A percentile compares a stretch with the other conserved stretches of the same genome.
These are phyloP conservation scores for Daedaleopsis sinensis DNA, from an alignment of 768 basidiomycete species.

Conservation along the genomic window DNA sequence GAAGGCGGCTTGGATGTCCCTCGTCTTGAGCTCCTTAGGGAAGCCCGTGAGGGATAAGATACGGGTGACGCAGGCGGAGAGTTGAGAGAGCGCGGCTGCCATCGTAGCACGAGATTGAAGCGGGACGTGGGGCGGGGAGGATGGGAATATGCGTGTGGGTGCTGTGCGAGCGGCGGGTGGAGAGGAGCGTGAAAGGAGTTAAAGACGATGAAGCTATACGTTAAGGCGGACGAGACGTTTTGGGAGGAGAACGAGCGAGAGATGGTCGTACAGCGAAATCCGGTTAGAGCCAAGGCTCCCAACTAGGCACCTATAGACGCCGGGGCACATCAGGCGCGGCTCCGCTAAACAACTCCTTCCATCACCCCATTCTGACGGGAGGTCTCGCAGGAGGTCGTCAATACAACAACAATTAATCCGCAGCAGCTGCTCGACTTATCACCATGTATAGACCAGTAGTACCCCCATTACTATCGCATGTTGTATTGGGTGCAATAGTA, in stretches of 20 bases:
- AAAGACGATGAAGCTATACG: constrained; percentile 21
- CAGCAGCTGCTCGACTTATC: background rate
- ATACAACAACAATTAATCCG: background rate
- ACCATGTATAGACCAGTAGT: background rate
- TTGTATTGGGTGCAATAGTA: background rate
- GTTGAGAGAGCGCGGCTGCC: constrained; percentile 74
- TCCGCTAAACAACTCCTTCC: constrained; percentile 13
- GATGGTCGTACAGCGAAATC: constrained; percentile 21
- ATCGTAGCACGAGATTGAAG: constrained; percentile 38
- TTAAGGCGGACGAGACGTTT: constrained; percentile 16
- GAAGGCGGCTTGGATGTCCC: constrained; percentile 92
- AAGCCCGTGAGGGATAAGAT: constrained; percentile 94
- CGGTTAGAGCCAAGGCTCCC: constrained; percentile 11
- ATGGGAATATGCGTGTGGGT: constrained; percentile 14
- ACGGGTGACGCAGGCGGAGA: constrained; percentile 94
- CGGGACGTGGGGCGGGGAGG: constrained; percentile 2
- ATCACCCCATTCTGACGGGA: constrained; percentile 19
- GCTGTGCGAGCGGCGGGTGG: constrained; percentile 22
- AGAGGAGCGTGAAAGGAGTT: constrained; percentile 18
- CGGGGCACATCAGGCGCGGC: constrained; percentile 22
- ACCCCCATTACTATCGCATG: background rate
- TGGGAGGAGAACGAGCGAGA: constrained; percentile 18
- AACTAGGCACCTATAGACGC: constrained; percentile 7
- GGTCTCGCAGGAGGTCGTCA: constrained; percentile 3
- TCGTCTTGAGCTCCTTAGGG: constrained; percentile 93